Base-by-base conservation (phyloP, 2,329 filamentous ascomycete genomes). In the Tolypocladium tundrense region DNA sequence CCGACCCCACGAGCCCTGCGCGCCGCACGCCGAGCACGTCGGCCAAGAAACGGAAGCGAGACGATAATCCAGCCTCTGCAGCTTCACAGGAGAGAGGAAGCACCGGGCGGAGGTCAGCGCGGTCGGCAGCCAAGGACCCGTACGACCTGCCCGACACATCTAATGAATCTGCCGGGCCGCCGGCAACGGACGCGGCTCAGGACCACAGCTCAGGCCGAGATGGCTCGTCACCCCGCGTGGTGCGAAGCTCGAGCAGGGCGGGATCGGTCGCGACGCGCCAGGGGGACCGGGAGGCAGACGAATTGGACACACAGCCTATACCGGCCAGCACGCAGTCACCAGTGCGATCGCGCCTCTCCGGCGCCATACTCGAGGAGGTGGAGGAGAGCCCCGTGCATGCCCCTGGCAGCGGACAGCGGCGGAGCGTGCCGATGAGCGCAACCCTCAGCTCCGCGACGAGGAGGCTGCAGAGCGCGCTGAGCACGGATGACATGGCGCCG, bases 331-430 rank as follows among this genome's bases (percentile, higher is more conserved):
- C 57, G 54, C 52, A n/a, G 33, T 62, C 63, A 13, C 58, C 59
- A 1, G 43, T 45, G n/a, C 57, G 55, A 19, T 21, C 48, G 35
- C 64, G 57, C 4, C n/a, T 56, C 5, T 60, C 65, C 6, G 54
- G 55, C 1, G 55, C 51, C 2, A 58, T 63, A 0, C 52, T 65
- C 6, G 67, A 66, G 31, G 63, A 68, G 54, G 62, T 68, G 3
- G 64, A 61, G 37, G 69, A 85, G 64, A 84, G 81, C 58, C 82
- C 83, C 0, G 69, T 64, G 10, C 68, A 79, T 61, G 81, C 80
- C 16, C 82, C 82, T 1, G 82, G 82, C 2, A 84, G 80, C 61
- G 82, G 81, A 1, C 75, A 74, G 10, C 70, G 80, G 54, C 74
- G 76, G 33, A 72, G 66, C 4, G 65, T 80, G 16, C 69, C 66